A percentile compares a stretch with the other conserved stretches of the same genome.
These are phyloP conservation scores for Pisolithus orientalis DNA, from an alignment of 768 basidiomycete species.

Conservation along the genomic window DNA sequence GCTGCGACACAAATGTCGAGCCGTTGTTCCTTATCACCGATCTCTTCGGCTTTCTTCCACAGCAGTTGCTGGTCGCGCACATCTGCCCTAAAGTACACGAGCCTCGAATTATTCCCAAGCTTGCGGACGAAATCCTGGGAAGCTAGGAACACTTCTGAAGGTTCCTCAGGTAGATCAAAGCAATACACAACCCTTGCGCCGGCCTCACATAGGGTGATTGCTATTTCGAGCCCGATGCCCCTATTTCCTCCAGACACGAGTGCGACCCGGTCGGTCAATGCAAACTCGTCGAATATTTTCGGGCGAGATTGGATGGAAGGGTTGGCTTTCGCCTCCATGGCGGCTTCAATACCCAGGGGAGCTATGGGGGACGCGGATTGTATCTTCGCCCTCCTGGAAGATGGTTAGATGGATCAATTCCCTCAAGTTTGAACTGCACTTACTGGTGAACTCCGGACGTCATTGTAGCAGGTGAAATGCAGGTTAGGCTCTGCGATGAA, in stretches of 20 bases:
- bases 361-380: slow-evolving; percentile 50
- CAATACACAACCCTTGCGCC: slow-evolving; percentile 68
- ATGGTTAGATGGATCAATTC: neutral
- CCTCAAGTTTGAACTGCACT: neutral
- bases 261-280: slow-evolving; percentile 49
- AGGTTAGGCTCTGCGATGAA: too few species aligned
- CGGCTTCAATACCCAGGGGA: slow-evolving; percentile 58
- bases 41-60: slow-evolving; percentile 52
- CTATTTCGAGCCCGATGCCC: slow-evolving; percentile 79
- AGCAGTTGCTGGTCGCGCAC: slow-evolving; percentile 56
- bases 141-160: slow-evolving; percentile 52
- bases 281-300: slow-evolving; percentile 56
- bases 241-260: slow-evolving; percentile 61
- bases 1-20: slow-evolving; percentile 77
- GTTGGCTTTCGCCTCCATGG: slow-evolving; percentile 38
- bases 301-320: slow-evolving; percentile 29
- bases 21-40: slow-evolving; percentile 61
- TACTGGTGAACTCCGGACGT: neutral
- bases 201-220: slow-evolving; percentile 64
- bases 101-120: slow-evolving; percentile 35
- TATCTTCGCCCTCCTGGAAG: slow-evolving; percentile 12
- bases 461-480: neutral
- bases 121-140: slow-evolving; percentile 47
- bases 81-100: slow-evolving; percentile 61
- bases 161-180: slow-evolving; percentile 50